Conservation (phyloP, 495 filamentous ascomycete species). For the Aspergillus incahuasiensis region DNA sequence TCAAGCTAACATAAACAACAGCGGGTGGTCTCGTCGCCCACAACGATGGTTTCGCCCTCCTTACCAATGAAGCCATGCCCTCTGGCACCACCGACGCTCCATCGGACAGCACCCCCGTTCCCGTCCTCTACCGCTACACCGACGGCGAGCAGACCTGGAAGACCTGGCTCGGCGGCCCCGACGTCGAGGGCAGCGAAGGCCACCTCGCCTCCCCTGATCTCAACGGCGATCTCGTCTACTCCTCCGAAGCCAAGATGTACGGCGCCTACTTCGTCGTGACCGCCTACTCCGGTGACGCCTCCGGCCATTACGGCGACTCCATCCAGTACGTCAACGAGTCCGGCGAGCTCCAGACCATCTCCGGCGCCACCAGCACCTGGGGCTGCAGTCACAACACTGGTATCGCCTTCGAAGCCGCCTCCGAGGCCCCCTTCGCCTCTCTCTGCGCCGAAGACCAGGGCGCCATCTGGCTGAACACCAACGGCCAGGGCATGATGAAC, state of each 20-base stretch:
- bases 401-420: slow-evolving; percentile 51
- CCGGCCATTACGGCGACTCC: slow-evolving; percentile 51
- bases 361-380: slow-evolving; percentile 45
- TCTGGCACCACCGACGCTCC: slow-evolving; percentile 43
- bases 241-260: slow-evolving; percentile 43
- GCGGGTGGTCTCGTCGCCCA: slow-evolving; percentile 53
- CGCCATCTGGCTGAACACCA: slow-evolving; percentile 54
- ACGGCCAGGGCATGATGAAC: slow-evolving; percentile 44
- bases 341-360: slow-evolving; percentile 39
- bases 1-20: background rate
- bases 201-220: slow-evolving; percentile 45
- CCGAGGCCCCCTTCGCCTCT: slow-evolving; percentile 45
- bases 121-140: slow-evolving; percentile 45
- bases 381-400: slow-evolving; percentile 58
- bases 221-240: slow-evolving; percentile 53
- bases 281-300: slow-evolving; percentile 45
- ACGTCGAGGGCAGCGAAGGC: slow-evolving; percentile 38
- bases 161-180: slow-evolving; percentile 48
- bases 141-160: slow-evolving; percentile 46
- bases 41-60: slow-evolving; percentile 51
- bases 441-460: slow-evolving; percentile 55
- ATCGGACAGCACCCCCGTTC: slow-evolving; percentile 39
- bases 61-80: slow-evolving; percentile 46
- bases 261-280: slow-evolving; percentile 54
- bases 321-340: slow-evolving; percentile 46